Conservation (phyloP, 257 asterid genomes). For the Buddleja alternifolia region DNA sequence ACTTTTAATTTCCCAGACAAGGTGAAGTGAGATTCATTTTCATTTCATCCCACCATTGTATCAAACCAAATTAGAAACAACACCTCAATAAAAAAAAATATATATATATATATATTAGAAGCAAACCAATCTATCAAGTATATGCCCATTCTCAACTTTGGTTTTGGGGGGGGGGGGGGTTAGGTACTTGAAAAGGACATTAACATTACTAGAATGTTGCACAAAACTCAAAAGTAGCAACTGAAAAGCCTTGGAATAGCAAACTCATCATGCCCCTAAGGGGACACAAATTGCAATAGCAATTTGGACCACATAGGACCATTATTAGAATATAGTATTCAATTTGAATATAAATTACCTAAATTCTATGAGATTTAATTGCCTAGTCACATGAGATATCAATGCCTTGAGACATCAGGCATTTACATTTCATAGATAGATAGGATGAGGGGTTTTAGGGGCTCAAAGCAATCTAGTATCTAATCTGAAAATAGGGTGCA, state of each 20-base stretch:
- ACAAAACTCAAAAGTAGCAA: conserved; percentile 37
- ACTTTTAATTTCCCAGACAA: not conserved
- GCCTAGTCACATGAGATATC: too few species aligned
- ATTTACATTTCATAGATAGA: conserved; percentile 29
- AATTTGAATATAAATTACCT: not conserved
- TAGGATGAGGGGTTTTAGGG: conserved; percentile 41
- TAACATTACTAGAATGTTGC: conserved; percentile 34
- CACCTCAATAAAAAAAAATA: too few species aligned
- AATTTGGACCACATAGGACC: conserved; percentile 42
- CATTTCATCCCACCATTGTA: not conserved
- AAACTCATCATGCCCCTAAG: conserved; percentile 48
- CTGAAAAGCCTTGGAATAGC: conserved; percentile 51
- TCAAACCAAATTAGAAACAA: conserved; percentile 12
- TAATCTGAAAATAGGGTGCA: conserved; percentile 43
- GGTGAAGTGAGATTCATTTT: not conserved
- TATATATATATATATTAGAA: too few species aligned
- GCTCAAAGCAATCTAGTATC: conserved; percentile 56
- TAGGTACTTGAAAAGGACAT: conserved; percentile 29
- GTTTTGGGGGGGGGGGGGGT: conserved; percentile 19
- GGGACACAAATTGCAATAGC: conserved; percentile 40
- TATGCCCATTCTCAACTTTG: conserved; percentile 17
- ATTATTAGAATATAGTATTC: conserved; percentile 10
- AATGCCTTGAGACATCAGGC: conserved; percentile 39
- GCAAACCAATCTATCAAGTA: conserved; percentile 5
- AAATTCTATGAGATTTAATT: too few species aligned